Conservation (phyloP, 2,329 filamentous ascomycete genomes). For the Fusarium sp. region DNA sequence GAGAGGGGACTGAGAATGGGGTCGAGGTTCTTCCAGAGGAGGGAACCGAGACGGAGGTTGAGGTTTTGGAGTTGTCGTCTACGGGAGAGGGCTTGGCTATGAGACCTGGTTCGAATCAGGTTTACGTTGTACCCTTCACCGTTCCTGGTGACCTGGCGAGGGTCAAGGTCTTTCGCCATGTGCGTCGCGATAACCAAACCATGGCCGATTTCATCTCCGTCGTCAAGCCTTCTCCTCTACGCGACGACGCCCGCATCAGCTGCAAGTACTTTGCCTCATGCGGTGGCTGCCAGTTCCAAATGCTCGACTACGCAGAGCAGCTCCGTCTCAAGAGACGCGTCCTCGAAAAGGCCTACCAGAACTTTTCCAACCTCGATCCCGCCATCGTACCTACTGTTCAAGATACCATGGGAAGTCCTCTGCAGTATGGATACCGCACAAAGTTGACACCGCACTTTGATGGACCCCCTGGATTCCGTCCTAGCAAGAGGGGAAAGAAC, state of each 20-base stretch:
- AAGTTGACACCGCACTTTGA: slow-evolving; percentile 98
- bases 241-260: slow-evolving; percentile 80
- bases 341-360: slow-evolving; percentile 89
- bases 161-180: slow-evolving; percentile 83
- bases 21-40: slow-evolving; percentile 68
- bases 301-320: slow-evolving; percentile 91
- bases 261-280: slow-evolving; percentile 92
- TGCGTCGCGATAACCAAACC: slow-evolving; percentile 74
- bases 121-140: slow-evolving; percentile 91
- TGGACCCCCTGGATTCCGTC: slow-evolving; percentile 70
- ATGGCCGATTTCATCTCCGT: slow-evolving; percentile 87
- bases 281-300: slow-evolving; percentile 96
- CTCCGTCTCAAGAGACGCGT: slow-evolving; percentile 86
- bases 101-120: slow-evolving; percentile 68
- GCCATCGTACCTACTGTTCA: slow-evolving; percentile 80
- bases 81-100: slow-evolving; percentile 91
- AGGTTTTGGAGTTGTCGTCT: slow-evolving; percentile 86
- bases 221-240: slow-evolving; percentile 76
- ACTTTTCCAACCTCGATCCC: slow-evolving; percentile 87
- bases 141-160: slow-evolving; percentile 85
- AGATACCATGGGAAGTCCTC: slow-evolving; percentile 89
- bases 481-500: slow-evolving; percentile 63
- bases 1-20: slow-evolving; percentile 45
- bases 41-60: slow-evolving; percentile 82
- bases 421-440: slow-evolving; percentile 94